Evolutionary conservation across 768 basidiomycete genomes (phyloP), one percentile per base, ranked within the genome.

Genomic region (Boletellus sp.): DNA sequence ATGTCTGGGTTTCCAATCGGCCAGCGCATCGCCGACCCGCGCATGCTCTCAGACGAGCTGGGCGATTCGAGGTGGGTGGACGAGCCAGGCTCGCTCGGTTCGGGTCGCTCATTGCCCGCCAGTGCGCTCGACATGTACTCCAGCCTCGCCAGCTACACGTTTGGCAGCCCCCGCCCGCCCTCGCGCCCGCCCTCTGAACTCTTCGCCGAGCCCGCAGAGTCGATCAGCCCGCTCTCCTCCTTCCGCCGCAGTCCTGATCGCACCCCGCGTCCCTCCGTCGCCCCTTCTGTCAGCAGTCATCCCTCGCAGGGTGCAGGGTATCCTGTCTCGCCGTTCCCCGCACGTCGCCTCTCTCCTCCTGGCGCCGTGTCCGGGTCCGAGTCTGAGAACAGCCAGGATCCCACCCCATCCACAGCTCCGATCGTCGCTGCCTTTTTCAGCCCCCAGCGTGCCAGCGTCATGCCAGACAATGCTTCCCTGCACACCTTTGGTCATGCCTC

Each of bases 401-500:
- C 50, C 68, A 65, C 60, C 69, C 55, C 54, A 67, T 67, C 59
- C 55, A 61, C 48, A 62, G 70, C 57, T 63, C 66, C 45, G 52
- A 49, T 54, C 63, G 58, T 49, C 59, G 54, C 51, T 53, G 55
- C 59, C 42, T 50, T 42, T 46, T 52, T 32, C 41, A 47, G 38
- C 35, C 26, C 53, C 45, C 67, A 35, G 43, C 64, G 48, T 67
- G 55, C 43, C 53, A 57, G 49, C 28, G 50, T 69, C 58, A 48
- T 64, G 45, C 43, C 69, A 7, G 78, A 81, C 61, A 68, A 72
- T 8, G 71, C 72, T 24, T 81, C 78, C 13, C 72, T 70, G 50
- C 70, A 77, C 55, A 79, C 78, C 1, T 78, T 78, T 49, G 81
- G 76, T 47, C 68, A 62, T 44, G 75, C 74, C 11, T 74, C 73